Conservation (phyloP, 1,284 basidiomycete species). For the Malassezia nana region DNA sequence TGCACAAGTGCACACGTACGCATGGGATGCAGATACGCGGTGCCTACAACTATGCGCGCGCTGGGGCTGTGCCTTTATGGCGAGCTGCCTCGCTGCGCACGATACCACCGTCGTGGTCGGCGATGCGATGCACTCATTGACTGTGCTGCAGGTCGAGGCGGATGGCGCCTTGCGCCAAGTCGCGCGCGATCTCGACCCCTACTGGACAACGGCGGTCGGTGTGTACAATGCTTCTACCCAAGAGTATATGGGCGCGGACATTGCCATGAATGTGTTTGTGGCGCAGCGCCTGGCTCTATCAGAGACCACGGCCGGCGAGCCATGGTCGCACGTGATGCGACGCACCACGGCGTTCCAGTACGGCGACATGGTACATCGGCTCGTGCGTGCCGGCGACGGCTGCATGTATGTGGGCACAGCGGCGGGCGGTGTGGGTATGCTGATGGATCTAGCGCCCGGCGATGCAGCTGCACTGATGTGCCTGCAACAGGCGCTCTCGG, state of each 20-base stretch:
- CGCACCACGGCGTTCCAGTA: slow-evolving; percentile 36
- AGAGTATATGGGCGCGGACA: slow-evolving; percentile 41
- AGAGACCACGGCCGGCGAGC: neutral
- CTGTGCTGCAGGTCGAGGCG: slow-evolving; percentile 28
- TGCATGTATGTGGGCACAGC: slow-evolving; percentile 27
- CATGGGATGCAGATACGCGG: neutral
- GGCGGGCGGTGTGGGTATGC: slow-evolving; percentile 32
- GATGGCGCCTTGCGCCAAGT: slow-evolving; percentile 26
- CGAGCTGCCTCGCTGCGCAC: slow-evolving; percentile 28
- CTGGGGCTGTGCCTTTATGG: slow-evolving; percentile 41
- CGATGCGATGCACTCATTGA: slow-evolving; percentile 41
- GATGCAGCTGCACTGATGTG: slow-evolving; percentile 19
- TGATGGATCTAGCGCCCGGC: slow-evolving; percentile 20
- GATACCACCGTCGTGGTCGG: slow-evolving; percentile 29
- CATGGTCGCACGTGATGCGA: slow-evolving; percentile 33
- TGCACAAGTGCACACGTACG: slow-evolving; percentile 32
- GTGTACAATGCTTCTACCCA: slow-evolving; percentile 25
- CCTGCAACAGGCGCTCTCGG: slow-evolving; percentile 29
- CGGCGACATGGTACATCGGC: slow-evolving; percentile 42
- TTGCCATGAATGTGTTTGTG: slow-evolving; percentile 42
- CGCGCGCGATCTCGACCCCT: slow-evolving; percentile 42
- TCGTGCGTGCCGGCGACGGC: slow-evolving; percentile 9
- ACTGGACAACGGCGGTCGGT: slow-evolving; percentile 40
- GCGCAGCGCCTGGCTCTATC: slow-evolving; percentile 21
- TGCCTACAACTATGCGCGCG: neutral